Percentiles rank a stretch among this genome's conserved stretches.
Conservation (phyloP, 345 rosid genomes). For the Acer saccharum region DNA sequence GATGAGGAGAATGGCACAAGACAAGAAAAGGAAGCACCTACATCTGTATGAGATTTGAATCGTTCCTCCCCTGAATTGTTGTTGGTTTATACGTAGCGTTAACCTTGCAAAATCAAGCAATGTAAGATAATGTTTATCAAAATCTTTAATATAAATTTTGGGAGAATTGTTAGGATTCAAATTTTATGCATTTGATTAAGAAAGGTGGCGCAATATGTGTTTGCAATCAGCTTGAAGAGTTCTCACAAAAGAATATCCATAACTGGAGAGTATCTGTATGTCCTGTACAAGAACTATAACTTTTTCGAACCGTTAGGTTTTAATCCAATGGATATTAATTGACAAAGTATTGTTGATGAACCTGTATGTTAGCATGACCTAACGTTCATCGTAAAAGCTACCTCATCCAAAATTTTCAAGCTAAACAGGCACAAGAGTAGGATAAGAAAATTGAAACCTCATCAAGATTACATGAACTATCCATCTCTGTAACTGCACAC, state of each 20-base stretch:
- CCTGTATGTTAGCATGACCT: not conserved
- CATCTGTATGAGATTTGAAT: slow-evolving; percentile 23
- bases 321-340: not conserved
- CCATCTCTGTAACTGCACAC: not conserved
- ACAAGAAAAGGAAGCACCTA: slow-evolving; percentile 22
- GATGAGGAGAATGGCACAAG: slow-evolving; percentile 31
- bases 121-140: not conserved
- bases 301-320: not conserved
- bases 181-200: slow-evolving; percentile 1
- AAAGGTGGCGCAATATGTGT: not conserved
- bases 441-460: not conserved
- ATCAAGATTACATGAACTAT: not conserved
- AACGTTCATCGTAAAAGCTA: not conserved
- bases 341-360: not conserved
- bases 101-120: not conserved
- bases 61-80: not conserved
- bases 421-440: not conserved
- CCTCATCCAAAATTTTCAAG: not conserved
- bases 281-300: too few relatives aligned
- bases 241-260: too few relatives aligned
- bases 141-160: not conserved
- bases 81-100: slow-evolving; percentile 1
- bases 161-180: not conserved
- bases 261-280: too few relatives aligned
- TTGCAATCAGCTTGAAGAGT: not conserved